Conservation (phyloP, 2,329 filamentous ascomycete genomes). For the Colletotrichum eleusines region DNA sequence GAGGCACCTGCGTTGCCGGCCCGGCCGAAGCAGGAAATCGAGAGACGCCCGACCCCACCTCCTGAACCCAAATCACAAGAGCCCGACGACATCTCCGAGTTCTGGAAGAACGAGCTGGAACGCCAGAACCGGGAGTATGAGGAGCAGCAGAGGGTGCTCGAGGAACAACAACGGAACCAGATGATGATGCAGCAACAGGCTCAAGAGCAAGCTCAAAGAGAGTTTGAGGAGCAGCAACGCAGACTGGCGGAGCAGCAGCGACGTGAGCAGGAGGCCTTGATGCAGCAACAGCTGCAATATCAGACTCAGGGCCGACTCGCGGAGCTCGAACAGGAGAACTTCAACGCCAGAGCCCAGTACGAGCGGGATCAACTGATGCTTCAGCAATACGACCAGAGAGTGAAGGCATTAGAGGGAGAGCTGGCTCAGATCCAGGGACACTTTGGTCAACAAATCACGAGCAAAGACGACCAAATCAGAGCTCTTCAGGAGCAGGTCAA, state of each 20-base stretch:
- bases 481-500: slow-evolving; percentile 97
- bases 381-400: slow-evolving; percentile 93
- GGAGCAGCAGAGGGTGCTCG: slow-evolving; percentile 89
- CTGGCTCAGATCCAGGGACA: slow-evolving; percentile 85
- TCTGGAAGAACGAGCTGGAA: slow-evolving; percentile 94
- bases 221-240: slow-evolving; percentile 97
- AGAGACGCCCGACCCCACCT: slow-evolving; percentile 76
- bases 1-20: slow-evolving; percentile 85
- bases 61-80: slow-evolving; percentile 78
- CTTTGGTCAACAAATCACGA: slow-evolving; percentile 84
- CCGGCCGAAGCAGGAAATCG: slow-evolving; percentile 81
- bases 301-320: slow-evolving; percentile 97
- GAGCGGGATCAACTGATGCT: slow-evolving; percentile 98
- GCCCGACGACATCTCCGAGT: slow-evolving; percentile 95
- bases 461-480: slow-evolving; percentile 94
- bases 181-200: slow-evolving; percentile 85
- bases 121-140: slow-evolving; percentile 95
- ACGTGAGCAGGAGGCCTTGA: slow-evolving; percentile 88
- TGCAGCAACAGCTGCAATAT: slow-evolving; percentile 89
- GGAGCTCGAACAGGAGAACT: slow-evolving; percentile 93
- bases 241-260: slow-evolving; percentile 89
- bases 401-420: slow-evolving; percentile 93
- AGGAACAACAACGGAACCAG: slow-evolving; percentile 87
- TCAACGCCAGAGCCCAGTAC: slow-evolving; percentile 94
- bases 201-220: slow-evolving; percentile 85